Evolutionary conservation across 75 land plant genomes (phyloP), one percentile per base, ranked within the genome.

Genomic region (Azolla pinnata): DNA sequence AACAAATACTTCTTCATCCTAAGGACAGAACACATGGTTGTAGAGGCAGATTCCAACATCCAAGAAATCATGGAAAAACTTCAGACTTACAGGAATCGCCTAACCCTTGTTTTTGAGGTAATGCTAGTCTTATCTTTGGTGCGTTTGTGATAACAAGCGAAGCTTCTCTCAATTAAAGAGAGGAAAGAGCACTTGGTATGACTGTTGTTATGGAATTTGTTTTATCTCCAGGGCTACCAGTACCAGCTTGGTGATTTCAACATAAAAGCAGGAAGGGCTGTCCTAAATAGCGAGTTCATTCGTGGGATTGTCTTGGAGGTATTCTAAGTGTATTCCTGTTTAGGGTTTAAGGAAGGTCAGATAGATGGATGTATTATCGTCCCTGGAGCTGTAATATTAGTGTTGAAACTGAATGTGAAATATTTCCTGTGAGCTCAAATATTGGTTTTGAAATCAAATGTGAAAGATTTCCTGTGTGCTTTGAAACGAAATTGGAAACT

Each of bases 281-380:
- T 75, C 56, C 73, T 83, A 0, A 33, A 57, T 32, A 62, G 77
- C 44, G 98, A 88, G 30, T 73, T 57, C 61, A 29, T 93, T 55
- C 84, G 87, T 47, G 98, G 96, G 38, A 79, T 93, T 49, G 63
- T 93, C 34, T 63, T 92, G 75, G 97, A 88, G 96, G 95, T 91
- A 71, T n/a, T n/a, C n/a, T n/a, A n/a, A n/a, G n/a, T n/a, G n/a
- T n/a, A n/a, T n/a, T n/a, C n/a, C n/a, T n/a, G n/a, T n/a, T n/a
- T n/a, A n/a, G n/a, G n/a, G n/a, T n/a, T n/a, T n/a, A n/a, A n/a
- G n/a, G n/a, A n/a, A n/a, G n/a, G n/a, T n/a, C n/a, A n/a, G n/a
- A n/a, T n/a, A n/a, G n/a, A n/a, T n/a, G n/a, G n/a, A n/a, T n/a
- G n/a, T n/a, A n/a, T n/a, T n/a, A n/a, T n/a, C n/a, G n/a, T n/a